Percentiles rank a stretch among this genome's conserved stretches.
Conservation (phyloP, 306 rosid genomes). For the Parietaria judaica region DNA sequence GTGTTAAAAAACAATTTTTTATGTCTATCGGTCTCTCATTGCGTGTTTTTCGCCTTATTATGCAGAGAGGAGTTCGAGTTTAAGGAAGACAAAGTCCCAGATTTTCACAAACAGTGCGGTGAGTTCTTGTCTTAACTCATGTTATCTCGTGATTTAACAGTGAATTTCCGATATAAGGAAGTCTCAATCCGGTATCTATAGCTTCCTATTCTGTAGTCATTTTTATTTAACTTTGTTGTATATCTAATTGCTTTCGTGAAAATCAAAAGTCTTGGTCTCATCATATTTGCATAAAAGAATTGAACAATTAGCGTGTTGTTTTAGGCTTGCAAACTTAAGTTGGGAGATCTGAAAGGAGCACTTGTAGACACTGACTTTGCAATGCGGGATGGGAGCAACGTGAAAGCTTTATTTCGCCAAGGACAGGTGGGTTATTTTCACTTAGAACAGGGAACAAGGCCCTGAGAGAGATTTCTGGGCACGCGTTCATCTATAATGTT, state of each 20-base stretch:
- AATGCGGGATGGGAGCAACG: slow-evolving; percentile 85
- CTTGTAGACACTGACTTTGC: slow-evolving; percentile 87
- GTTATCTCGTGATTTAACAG: not conserved
- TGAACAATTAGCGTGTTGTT: slow-evolving; percentile 8
- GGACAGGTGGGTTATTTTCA: slow-evolving; percentile 72
- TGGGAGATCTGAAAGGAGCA: slow-evolving; percentile 89
- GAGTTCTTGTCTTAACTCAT: slow-evolving; percentile 24
- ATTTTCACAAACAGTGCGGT: slow-evolving; percentile 90
- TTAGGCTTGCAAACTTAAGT: slow-evolving; percentile 86
- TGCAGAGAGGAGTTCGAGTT: slow-evolving; percentile 58
- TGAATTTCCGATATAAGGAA: not conserved
- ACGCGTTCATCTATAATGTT: not conserved
- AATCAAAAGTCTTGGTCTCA: not conserved
- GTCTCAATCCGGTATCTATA: not conserved
- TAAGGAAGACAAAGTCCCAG: slow-evolving; percentile 86
- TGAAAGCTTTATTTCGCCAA: slow-evolving; percentile 89
- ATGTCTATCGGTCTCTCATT: not conserved
- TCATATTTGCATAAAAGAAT: not conserved
- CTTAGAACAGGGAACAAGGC: not conserved
- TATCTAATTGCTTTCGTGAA: not conserved
- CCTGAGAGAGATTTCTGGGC: not conserved
- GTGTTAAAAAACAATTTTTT: too few relatives aligned
- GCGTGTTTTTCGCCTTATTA: slow-evolving; percentile 10
- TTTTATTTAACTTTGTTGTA: not conserved
- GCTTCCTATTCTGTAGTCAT: not conserved